Conservation (phyloP, 2,329 filamentous ascomycete genomes). For the Dendryphion nanum region DNA sequence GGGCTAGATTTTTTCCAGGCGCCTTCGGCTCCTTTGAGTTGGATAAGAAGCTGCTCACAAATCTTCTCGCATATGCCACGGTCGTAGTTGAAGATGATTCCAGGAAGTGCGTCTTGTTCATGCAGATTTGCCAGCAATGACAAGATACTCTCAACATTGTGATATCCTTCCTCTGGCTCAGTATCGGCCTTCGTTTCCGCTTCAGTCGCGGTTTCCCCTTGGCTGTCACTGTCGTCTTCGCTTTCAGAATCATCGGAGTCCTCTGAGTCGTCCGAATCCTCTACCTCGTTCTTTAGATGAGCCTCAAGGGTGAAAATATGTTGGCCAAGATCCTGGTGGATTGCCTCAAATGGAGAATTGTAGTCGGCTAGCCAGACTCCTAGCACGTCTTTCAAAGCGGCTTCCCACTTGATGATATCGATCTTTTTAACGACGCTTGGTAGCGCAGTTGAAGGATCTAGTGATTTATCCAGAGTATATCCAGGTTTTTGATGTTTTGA, state of each 20-base stretch:
- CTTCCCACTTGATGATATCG: constrained; percentile 67
- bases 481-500: constrained; percentile 52
- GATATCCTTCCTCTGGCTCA: background rate
- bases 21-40: constrained; percentile 56
- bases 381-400: constrained; percentile 58
- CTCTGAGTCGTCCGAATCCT: constrained; percentile 8
- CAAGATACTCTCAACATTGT: constrained; percentile 48
- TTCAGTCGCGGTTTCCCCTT: background rate
- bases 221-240: constrained; percentile 16
- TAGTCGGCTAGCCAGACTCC: constrained; percentile 59
- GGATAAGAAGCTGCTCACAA: constrained; percentile 49
- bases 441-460: constrained; percentile 53
- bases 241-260: constrained; percentile 16
- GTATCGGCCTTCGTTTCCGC: background rate
- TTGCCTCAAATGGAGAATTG: constrained; percentile 52
- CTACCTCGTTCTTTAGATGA: constrained; percentile 8
- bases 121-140: constrained; percentile 62
- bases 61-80: constrained; percentile 63
- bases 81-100: constrained; percentile 77
- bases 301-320: constrained; percentile 10
- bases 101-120: constrained; percentile 64
- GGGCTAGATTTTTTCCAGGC: constrained; percentile 57
- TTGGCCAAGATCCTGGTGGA: constrained; percentile 47
- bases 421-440: constrained; percentile 60
- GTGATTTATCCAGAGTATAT: constrained; percentile 50